Conservation (phyloP, 148 eudicot genomes). For the Talinum fruticosum region DNA sequence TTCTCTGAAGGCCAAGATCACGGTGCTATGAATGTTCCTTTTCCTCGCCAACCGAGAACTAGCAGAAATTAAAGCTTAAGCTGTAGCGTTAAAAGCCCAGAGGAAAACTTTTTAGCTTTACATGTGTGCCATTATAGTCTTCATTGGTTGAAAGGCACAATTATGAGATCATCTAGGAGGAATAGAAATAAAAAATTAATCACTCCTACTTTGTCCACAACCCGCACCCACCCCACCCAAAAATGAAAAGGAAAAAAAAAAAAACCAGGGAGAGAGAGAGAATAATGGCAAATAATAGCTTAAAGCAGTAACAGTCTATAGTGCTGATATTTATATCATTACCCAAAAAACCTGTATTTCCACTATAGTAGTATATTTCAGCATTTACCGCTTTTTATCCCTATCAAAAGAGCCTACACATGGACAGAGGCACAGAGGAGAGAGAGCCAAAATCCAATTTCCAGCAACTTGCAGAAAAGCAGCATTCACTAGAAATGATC, state of each 20-base stretch:
- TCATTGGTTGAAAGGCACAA: neutral
- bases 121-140: slow-evolving; percentile 1
- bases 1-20: neutral
- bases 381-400: neutral
- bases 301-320: slow-evolving; percentile 3
- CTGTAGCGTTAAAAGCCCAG: neutral
- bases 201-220: neutral
- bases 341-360: neutral
- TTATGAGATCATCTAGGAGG: neutral
- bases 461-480: slow-evolving; percentile 9
- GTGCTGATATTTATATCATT: neutral
- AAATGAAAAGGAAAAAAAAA: neutral
- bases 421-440: neutral
- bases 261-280: neutral
- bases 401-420: slow-evolving; percentile 1
- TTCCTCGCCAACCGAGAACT: neutral
- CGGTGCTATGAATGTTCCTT: neutral
- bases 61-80: neutral
- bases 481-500: slow-evolving; percentile 15
- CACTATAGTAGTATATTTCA: no score
- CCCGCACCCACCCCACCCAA: neutral
- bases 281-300: neutral
- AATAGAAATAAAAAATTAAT: neutral
- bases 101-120: neutral
- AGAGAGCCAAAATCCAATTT: neutral